Base-by-base conservation (phyloP, 139 green algal species). In the Chlamydomonas asymmetrica region DNA sequence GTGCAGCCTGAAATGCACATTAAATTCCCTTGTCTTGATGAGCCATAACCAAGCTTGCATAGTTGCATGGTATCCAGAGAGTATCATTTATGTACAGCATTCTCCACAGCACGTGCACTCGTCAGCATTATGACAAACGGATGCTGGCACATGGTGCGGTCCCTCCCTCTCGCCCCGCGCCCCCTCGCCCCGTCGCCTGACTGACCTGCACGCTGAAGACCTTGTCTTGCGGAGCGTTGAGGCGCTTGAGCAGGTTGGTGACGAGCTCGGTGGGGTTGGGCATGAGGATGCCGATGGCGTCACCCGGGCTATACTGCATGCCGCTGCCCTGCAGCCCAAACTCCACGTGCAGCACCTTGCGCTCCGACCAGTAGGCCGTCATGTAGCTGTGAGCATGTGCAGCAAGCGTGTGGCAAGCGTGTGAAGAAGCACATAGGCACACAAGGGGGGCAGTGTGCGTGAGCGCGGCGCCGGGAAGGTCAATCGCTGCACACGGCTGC, bases 301-400 rank as follows among this genome's bases (percentile, higher is more conserved):
- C 95, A 16, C 95, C 95, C 1, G 94, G 87, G 22, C 80, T 62
- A 40, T 91, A 97, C 13, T 23, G 43, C 61, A 97, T 90, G 74
- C 89, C 87, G 60, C 80, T 93, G 59, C 73, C 85, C 0, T 49
- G 29, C 0, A 98, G 35, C 69, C 94, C 89, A 0, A 99, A 50
- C 80, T 94, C 89, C 59, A 97, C 23, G 75, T 98, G 93, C 48
- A 98, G 74, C 57, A 99, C 94, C 63, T 79, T 79, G 41, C 90
- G 79, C 68, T 96, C 91, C 50, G 78, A 91, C 78, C 82, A 90
- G 23, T 57, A 67, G 18, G 87, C 87, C 8, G 87, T 92, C 82
- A 89, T 65, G 37, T 73, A 67, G 63, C 83, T 89, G 40, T 23
- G 38, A n/a, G n/a, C 43, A n/a, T n/a, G n/a, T n/a, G n/a, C n/a